These are phyloP conservation scores for Naegleria fowleri DNA, from an alignment of 208 protist species.

Conservation along the genomic window DNA sequence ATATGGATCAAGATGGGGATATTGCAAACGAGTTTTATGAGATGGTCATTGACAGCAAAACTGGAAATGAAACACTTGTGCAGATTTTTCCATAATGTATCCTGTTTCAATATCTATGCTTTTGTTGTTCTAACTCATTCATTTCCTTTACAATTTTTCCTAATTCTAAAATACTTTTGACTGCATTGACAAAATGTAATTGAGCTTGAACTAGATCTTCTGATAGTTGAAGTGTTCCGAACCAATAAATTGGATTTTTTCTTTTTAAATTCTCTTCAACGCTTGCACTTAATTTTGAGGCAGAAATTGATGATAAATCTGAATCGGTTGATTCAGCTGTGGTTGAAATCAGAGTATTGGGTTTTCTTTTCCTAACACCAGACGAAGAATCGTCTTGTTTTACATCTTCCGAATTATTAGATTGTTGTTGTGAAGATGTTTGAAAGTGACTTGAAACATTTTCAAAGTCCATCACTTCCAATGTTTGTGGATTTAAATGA, in stretches of 20 bases:
- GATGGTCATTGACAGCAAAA: not conserved
- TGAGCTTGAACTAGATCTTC: not conserved
- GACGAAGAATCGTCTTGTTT: not conserved
- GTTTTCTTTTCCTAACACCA: not conserved
- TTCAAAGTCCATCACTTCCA: not conserved
- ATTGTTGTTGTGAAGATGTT: not conserved
- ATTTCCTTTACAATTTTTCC: not conserved
- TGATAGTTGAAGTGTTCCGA: not conserved
- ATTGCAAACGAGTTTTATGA: slow-evolving; percentile 2
- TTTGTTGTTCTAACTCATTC: not conserved
- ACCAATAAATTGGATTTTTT: not conserved
- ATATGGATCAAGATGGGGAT: not conserved
- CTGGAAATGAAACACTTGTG: not conserved
- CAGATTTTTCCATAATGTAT: not conserved
- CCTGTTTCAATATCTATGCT: not conserved
- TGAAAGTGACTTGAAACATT: not conserved
- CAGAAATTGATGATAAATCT: not conserved
- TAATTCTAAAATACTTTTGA: not conserved
- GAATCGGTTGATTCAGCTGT: not conserved
- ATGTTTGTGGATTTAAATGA: not conserved
- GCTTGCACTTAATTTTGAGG: not conserved
- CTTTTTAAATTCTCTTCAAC: not conserved
- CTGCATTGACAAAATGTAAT: not conserved
- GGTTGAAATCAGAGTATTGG: not conserved
- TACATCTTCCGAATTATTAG: not conserved